Base-by-base conservation (phyloP, 2,329 filamentous ascomycete species). In the Claviceps pazoutovae region DNA sequence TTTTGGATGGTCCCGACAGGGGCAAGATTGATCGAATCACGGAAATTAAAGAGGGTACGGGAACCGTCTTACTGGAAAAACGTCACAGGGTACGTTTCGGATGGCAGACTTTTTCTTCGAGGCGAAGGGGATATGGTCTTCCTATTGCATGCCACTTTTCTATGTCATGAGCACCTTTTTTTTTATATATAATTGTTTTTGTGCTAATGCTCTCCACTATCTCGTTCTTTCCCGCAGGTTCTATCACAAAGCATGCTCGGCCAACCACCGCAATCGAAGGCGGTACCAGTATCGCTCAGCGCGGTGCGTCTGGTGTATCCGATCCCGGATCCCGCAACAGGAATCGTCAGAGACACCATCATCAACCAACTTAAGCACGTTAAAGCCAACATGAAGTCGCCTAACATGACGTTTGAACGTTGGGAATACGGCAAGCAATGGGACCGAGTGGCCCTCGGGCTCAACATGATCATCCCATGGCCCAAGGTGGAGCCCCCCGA, bases 291-390 rank as follows among this genome's bases (percentile, higher is more conserved):
- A 36, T 75, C 84, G 51, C 74, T 94, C 61, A 76, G 79, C 37
- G 74, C 86, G 55, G 74, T 97, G 56, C 86, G 88, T 53, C 86
- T 96, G 37, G 88, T 97, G 48, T 81, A 87, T 62, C 82, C 87
- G 21, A 72, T 94, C 51, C 73, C 74, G 48, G 79, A 93, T 64
- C 74, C 79, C 16, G 68, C 71, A 56, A 86, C 84, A 13, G 82
- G 83, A 61, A 60, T 69, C 30, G 76, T 76, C 45, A 79, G 80
- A 62, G 90, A 97, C 64, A 82, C 86, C 54, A 76, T 95, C 60
- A 82, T 95, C 65, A 80, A 87, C 63, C 75, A 86, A 64, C 71
- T 93, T 52, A 74, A 78, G 56, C 74, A 76, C 45, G 68, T 71
- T 16, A 71, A 65, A n/a, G 65, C 68, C 46, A 66, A 69, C 56